Evolutionary conservation across 768 basidiomycete genomes (phyloP).

Genomic region (Sistotremastrum suecicum): DNA sequence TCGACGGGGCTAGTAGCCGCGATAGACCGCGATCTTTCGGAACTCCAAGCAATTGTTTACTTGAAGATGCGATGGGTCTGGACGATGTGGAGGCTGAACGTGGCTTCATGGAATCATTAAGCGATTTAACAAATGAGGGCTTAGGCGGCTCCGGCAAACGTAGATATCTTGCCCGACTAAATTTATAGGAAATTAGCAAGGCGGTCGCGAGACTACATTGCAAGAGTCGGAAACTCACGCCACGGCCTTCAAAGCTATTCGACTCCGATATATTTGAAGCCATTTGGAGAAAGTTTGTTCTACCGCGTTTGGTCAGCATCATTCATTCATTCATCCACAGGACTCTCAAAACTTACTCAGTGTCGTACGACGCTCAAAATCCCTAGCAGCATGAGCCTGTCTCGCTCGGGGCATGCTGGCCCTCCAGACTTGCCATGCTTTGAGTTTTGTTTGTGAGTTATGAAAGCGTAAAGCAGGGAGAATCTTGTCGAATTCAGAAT

Average conservation of each 20-base stretch:
- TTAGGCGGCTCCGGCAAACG: slow-evolving; percentile 34
- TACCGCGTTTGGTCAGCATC: slow-evolving; percentile 13
- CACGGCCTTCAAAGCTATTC: slow-evolving; percentile 64
- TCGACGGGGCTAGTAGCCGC: slow-evolving; percentile 12
- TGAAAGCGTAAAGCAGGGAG: slow-evolving; percentile 70
- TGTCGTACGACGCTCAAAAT: slow-evolving; percentile 35
- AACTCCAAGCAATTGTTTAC: no score
- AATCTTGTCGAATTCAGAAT: slow-evolving; percentile 29
- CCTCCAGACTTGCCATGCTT: slow-evolving; percentile 53
- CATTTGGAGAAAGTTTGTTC: slow-evolving; percentile 47
- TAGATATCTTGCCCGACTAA: slow-evolving; percentile 69
- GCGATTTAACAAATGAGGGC: no score
- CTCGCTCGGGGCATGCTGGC: slow-evolving; percentile 57
- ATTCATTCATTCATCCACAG: slow-evolving; percentile 5
- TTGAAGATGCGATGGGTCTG: no score
- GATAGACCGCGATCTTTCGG: slow-evolving; percentile 28
- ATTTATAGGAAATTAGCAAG: slow-evolving; percentile 7
- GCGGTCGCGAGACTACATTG: slow-evolving; percentile 3
- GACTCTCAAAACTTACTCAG: slow-evolving; percentile 34
- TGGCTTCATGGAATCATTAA: no score
- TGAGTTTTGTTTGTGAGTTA: slow-evolving; percentile 42
- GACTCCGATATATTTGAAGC: slow-evolving; percentile 53
- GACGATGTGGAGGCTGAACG: no score
- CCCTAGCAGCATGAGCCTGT: slow-evolving; percentile 51
- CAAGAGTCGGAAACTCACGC: slow-evolving; percentile 41